A percentile compares a stretch with the other conserved stretches of the same genome.
Conservation (phyloP, 2,329 filamentous ascomycete genomes). For the Magnaporthiopsis poae region DNA sequence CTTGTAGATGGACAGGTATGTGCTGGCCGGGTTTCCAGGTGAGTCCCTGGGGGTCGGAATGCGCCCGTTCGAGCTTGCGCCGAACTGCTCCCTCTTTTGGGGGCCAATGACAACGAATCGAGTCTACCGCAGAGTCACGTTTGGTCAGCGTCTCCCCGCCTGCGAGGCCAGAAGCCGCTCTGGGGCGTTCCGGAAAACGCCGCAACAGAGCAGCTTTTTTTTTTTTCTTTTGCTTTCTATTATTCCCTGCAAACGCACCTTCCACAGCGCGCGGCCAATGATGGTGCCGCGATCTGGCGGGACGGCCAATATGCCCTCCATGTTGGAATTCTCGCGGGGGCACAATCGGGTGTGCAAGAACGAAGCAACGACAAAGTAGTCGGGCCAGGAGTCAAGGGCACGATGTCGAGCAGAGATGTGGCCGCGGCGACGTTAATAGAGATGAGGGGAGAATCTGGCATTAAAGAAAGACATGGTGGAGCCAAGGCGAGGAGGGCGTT, state of each 20-base stretch:
- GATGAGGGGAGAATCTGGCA: background rate
- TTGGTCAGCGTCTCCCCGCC: background rate
- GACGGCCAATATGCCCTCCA: constrained; percentile 41
- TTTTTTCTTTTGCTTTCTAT: too few species aligned
- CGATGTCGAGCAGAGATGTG: background rate
- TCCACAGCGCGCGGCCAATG: constrained; percentile 42
- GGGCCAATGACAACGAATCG: constrained; percentile 50
- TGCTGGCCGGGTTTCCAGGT: constrained; percentile 14
- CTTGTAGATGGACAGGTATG: constrained; percentile 47
- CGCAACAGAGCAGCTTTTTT: background rate
- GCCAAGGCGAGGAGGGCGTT: background rate
- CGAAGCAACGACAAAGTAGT: background rate
- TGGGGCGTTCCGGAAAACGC: background rate
- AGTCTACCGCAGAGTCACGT: constrained; percentile 28
- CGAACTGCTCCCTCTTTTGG: constrained; percentile 26
- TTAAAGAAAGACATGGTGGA: constrained; percentile 4
- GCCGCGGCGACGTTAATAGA: background rate
- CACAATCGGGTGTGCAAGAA: background rate
- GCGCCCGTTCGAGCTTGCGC: background rate
- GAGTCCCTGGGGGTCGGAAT: constrained; percentile 2
- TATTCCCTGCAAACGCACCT: constrained; percentile 26
- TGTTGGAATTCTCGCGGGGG: constrained; percentile 15
- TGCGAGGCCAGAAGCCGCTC: background rate
- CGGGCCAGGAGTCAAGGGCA: background rate
- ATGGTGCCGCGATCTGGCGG: constrained; percentile 44